Evolutionary conservation across 306 rosid species (phyloP).

Genomic region (Notholithocarpus densiflorus): DNA sequence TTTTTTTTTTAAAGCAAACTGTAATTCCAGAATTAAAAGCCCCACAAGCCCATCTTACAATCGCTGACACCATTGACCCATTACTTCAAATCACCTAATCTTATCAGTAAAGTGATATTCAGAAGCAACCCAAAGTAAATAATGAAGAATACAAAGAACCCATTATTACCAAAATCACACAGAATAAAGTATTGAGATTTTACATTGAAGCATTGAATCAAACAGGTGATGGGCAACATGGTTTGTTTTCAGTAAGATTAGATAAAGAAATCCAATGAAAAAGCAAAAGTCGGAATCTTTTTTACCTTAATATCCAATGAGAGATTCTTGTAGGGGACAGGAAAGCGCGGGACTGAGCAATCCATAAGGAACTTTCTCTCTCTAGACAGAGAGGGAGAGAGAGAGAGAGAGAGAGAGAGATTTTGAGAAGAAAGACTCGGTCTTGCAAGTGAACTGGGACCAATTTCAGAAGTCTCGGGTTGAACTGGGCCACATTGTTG

Average conservation of each 20-base stretch:
- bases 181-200: background rate
- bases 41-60: background rate
- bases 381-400: background rate
- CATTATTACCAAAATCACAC: background rate
- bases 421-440: background rate
- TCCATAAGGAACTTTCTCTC: constrained; percentile 19
- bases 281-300: background rate
- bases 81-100: constrained; percentile 2
- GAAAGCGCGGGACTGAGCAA: constrained; percentile 40
- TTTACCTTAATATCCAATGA: constrained; percentile 60
- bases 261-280: background rate
- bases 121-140: background rate
- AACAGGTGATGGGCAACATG: constrained; percentile 26
- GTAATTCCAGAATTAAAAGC: background rate
- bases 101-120: background rate
- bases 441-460: background rate
- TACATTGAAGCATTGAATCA: constrained; percentile 4
- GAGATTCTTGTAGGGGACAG: constrained; percentile 43
- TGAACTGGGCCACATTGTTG: background rate
- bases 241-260: background rate
- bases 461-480: background rate
- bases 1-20: background rate
- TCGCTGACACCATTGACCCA: background rate
- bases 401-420: background rate
- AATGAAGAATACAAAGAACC: background rate